Conservation (phyloP, 192 early-diverging fungal genomes). For the Entomortierella lignicola region DNA sequence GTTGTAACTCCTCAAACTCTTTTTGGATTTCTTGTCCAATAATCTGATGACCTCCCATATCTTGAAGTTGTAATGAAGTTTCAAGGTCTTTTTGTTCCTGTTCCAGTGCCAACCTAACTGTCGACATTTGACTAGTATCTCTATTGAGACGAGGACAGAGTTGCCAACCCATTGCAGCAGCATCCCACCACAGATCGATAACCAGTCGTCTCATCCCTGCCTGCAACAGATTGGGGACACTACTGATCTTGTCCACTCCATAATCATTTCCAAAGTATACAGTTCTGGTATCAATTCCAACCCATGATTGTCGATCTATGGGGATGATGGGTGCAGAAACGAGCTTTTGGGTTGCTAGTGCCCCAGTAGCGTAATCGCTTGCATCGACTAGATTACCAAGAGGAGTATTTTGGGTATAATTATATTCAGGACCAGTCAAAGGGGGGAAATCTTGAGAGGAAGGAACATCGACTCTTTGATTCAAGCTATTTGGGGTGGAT, state of each 20-base stretch:
- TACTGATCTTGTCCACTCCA: slow-evolving; percentile 20
- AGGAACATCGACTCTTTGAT: slow-evolving; percentile 43
- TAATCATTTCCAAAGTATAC: slow-evolving; percentile 42
- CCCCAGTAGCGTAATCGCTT: slow-evolving; percentile 33
- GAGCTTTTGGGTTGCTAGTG: slow-evolving; percentile 35
- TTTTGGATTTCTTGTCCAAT: not conserved
- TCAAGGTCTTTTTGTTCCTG: not conserved
- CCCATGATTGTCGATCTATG: slow-evolving; percentile 31
- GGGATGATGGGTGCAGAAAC: slow-evolving; percentile 35
- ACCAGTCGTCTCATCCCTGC: slow-evolving; percentile 43
- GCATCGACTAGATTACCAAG: slow-evolving; percentile 29
- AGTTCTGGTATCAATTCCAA: slow-evolving; percentile 33
- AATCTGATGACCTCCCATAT: slow-evolving; percentile 16
- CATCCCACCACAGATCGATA: slow-evolving; percentile 50
- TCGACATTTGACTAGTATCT: not conserved
- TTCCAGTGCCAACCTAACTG: slow-evolving; percentile 14
- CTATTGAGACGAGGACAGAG: slow-evolving; percentile 36
- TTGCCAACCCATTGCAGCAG: slow-evolving; percentile 32
- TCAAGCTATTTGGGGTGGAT: slow-evolving; percentile 1
- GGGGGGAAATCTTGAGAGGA: slow-evolving; percentile 23
- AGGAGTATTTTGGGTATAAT: slow-evolving; percentile 23
- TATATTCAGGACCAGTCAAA: slow-evolving; percentile 18
- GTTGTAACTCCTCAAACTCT: not conserved
- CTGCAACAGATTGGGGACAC: slow-evolving; percentile 25
- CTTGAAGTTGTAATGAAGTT: slow-evolving; percentile 3